Conservation (phyloP, 2,329 filamentous ascomycete genomes). For the Cercospora sp. region DNA sequence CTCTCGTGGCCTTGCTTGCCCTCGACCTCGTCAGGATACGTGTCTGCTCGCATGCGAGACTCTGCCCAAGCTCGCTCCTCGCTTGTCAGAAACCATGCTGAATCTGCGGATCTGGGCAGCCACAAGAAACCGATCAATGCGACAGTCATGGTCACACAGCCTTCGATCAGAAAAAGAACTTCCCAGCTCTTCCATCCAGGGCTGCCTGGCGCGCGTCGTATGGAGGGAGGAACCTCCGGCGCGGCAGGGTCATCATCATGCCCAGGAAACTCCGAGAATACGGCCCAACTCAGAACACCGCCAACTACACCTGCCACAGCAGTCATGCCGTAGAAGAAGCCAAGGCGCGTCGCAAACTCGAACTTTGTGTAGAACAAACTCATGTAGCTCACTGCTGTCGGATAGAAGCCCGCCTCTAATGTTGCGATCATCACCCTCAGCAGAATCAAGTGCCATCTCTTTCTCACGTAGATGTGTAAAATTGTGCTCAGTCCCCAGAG, state of each 20-base stretch:
- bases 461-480: constrained; percentile 49
- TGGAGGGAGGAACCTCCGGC: constrained; percentile 15
- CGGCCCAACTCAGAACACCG: constrained; percentile 54
- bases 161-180: constrained; percentile 53
- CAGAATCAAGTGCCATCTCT: constrained; percentile 50
- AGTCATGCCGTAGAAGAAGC: constrained; percentile 59
- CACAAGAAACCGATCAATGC: constrained; percentile 52
- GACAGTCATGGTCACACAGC: constrained; percentile 48
- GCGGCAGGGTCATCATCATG: constrained; percentile 12
- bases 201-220: neutral
- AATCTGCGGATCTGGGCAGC: constrained; percentile 52
- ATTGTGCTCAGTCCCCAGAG: constrained; percentile 54
- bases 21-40: constrained; percentile 16
- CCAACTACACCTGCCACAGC: constrained; percentile 58
- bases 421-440: constrained; percentile 50
- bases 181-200: constrained; percentile 51
- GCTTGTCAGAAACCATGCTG: constrained; percentile 53
- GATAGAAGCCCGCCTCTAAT: constrained; percentile 60
- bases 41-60: constrained; percentile 43
- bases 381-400: constrained; percentile 59
- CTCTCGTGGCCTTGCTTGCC: constrained; percentile 1
- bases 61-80: constrained; percentile 51
- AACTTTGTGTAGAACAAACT: constrained; percentile 60
- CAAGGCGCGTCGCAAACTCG: constrained; percentile 57
- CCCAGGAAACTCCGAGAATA: constrained; percentile 48